Evolutionary conservation across 306 rosid species (phyloP).

Genomic region (Abrus pulchellus): DNA sequence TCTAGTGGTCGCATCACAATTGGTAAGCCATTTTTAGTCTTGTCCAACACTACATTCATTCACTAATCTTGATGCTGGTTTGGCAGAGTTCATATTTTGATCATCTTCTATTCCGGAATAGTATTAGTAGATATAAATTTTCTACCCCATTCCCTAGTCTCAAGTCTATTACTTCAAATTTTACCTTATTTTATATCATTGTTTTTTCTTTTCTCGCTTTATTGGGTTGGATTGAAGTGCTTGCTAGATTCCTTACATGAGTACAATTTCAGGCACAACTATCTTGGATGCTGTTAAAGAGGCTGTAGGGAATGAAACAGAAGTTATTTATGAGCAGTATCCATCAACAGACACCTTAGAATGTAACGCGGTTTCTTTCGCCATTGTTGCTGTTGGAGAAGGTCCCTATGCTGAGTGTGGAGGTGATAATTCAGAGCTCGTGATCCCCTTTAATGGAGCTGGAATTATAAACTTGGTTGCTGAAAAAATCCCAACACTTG

Average conservation of each 20-base stretch:
- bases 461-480: slow-evolving; percentile 62
- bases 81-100: background rate
- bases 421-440: slow-evolving; percentile 72
- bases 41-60: slow-evolving; percentile 1
- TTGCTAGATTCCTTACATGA: slow-evolving; percentile 20
- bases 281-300: slow-evolving; percentile 78
- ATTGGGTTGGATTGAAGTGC: background rate
- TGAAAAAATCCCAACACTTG: slow-evolving; percentile 77
- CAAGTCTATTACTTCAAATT: background rate
- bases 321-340: slow-evolving; percentile 60
- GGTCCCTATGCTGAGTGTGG: slow-evolving; percentile 72
- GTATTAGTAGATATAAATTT: background rate
- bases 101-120: background rate
- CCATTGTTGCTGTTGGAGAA: slow-evolving; percentile 81
- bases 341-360: slow-evolving; percentile 64
- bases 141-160: background rate
- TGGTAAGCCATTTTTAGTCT: slow-evolving; percentile 50
- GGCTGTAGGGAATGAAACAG: slow-evolving; percentile 64
- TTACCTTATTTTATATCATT: background rate
- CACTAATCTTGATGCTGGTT: background rate
- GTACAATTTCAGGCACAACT: slow-evolving; percentile 68
- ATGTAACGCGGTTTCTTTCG: slow-evolving; percentile 62
- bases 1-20: slow-evolving; percentile 68
- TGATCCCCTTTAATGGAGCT: slow-evolving; percentile 67
- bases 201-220: background rate